Base-by-base conservation (phyloP, 2,329 filamentous ascomycete genomes). In the Penicillium sp. region DNA sequence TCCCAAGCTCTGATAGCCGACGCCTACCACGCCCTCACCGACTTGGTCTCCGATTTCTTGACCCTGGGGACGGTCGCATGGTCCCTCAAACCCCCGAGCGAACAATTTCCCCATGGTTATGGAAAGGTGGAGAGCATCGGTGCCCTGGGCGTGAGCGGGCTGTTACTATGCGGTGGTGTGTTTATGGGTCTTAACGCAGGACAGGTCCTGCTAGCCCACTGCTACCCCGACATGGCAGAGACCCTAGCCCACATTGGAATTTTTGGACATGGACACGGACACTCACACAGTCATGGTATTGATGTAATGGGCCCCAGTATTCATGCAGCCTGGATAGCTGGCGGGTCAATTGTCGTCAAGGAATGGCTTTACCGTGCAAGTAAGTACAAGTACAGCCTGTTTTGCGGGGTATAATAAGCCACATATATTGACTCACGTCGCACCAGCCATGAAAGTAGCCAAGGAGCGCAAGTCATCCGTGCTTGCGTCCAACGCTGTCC, bases 61-160 rank as follows among this genome's bases (percentile, higher is more conserved):
- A 99, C 95, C 1, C 84, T 99, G 21, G 91, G 91, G 16, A 99
- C 95, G 10, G 93, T 99, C 47, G 93, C 93, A 21, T 96, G 91
- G 87, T 96, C 93, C 58, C 78, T 98, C 59, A 92, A 90, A 68
- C 88, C 91, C 6, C 92, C 95, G 0, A 91, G 90, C 11, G 84
- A 89, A 54, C 85, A 85, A 42, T 99, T 96, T 72, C 95, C 95
- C 2, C 86, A 88, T 68, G 95, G 95, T 1, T 99, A 96, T 72
- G 95, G 95, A 72, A 99, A 99, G 80, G 85, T 99, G n/a, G 95
- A 99, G 80, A 96, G 92, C 69, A 78, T 99, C 71, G 95, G 95
- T 21, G 95, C 92, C 23, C 79, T 99, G 58, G 95, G 93, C 16
- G 95, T 99, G 33, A 97, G 93, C 66, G 88, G 92, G 62, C 90